Conservation (phyloP, 208 protist genomes). For the Plasmodiophora brassicae region DNA sequence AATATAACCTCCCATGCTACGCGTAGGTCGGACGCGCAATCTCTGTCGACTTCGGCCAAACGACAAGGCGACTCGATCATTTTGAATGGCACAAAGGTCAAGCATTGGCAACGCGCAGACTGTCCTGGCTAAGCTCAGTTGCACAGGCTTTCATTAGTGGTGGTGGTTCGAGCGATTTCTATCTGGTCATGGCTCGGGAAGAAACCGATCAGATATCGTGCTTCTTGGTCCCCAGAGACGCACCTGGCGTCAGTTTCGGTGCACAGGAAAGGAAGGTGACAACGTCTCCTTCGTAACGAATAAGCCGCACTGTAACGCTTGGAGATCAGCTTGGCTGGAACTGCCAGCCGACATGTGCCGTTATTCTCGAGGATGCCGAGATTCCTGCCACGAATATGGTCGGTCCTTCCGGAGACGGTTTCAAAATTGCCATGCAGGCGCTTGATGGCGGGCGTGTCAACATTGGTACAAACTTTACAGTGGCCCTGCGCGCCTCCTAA, state of each 20-base stretch:
- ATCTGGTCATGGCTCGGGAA: conserved; percentile 23
- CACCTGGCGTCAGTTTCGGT: neutral
- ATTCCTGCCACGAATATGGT: neutral
- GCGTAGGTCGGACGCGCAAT: neutral
- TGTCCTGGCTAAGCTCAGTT: neutral
- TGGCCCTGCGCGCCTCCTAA: neutral
- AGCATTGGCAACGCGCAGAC: neutral
- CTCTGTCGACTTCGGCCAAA: neutral
- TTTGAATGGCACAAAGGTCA: neutral
- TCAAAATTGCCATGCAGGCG: conserved; percentile 41
- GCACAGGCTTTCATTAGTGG: neutral
- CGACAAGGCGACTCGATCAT: neutral
- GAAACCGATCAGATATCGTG: conserved; percentile 8
- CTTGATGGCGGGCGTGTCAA: conserved; percentile 38
- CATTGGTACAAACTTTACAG: neutral
- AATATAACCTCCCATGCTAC: neutral
- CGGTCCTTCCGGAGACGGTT: conserved; percentile 5
- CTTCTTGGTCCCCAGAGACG: conserved; percentile 25
- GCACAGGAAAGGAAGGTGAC: conserved; percentile 21
- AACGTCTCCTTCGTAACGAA: neutral
- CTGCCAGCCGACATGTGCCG: conserved; percentile 1
- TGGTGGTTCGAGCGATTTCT: neutral
- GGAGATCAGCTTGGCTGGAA: neutral
- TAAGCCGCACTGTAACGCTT: neutral
- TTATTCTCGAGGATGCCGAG: neutral